Base-by-base conservation (phyloP, 306 rosid species). In the Trifolium fragiferum region DNA sequence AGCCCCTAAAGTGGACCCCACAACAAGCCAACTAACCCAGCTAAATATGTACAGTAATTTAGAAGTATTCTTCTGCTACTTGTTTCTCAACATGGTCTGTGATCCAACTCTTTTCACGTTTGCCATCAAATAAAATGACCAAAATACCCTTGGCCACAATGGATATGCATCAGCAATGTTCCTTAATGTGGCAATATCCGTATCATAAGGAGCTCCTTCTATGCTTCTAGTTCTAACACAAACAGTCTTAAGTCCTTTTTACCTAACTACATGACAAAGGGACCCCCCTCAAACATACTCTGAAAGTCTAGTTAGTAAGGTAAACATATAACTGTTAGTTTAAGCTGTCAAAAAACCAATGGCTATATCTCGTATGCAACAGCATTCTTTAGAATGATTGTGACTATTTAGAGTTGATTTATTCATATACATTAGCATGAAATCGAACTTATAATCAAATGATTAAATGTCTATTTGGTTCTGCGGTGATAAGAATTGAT, bases 31-130 rank as follows among this genome's bases (percentile, higher is more conserved):
- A 51, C 16, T 80, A 51, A 46, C 68, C 65, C 49, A 70, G 54
- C 72, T 49, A 74, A 71, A 58, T 14, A 70, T 27, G 84, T 37
- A 37, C 40, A 84, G 90, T 92, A 82, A 76, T 84, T 86, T 81
- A 84, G 74, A 84, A 72, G 90, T 82, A 77, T 76, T 67, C 72
- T 76, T 64, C 74, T 70, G 76, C 89, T 77, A 74, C 79, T 78
- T 84, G 84, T 50, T 83, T 68, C 66, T 64, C 96, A 87, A 87
- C 89, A 85, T 92, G 97, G 79, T 72, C 74, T 85, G 90, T 84
- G 92, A 82, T 85, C 86, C 67, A 49, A 30, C 38, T 68, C 80
- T 76, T 81, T 72, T 80, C 73, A 18, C 72, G 55, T 64, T 62
- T 69, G 62, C 82, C 78, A 47, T 60, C 38, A 33, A 14, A 1